Evolutionary conservation across 106 monocot genomes (phyloP).

Genomic region (Dactylorhiza incarnata): DNA sequence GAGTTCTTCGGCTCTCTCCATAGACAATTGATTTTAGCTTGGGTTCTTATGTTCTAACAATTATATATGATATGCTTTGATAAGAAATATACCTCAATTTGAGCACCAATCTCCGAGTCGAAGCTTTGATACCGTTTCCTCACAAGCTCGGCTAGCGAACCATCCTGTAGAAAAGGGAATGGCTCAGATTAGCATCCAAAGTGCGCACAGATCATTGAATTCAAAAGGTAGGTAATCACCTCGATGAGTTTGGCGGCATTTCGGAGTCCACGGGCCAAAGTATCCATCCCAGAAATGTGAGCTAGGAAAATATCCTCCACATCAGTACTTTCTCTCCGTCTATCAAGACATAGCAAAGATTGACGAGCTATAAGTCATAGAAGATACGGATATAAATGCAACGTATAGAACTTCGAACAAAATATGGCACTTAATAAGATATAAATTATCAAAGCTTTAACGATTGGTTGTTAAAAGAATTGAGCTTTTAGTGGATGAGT

Average conservation of each 20-base stretch:
- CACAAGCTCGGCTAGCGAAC: constrained; percentile 67
- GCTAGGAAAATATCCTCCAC: constrained; percentile 91
- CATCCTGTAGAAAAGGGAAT: constrained; percentile 44
- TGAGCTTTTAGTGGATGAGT: too few species aligned
- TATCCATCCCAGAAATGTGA: constrained; percentile 96
- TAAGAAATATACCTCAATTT: constrained; percentile 55
- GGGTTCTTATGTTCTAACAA: too few species aligned
- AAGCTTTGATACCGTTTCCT: constrained; percentile 78
- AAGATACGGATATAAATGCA: not conserved
- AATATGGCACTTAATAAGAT: not conserved
- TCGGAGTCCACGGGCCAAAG: constrained; percentile 94
- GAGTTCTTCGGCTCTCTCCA: too few species aligned
- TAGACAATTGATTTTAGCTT: too few species aligned
- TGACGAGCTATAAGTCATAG: not conserved
- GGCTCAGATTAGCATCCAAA: not conserved
- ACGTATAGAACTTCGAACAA: not conserved
- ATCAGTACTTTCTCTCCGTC: constrained; percentile 95
- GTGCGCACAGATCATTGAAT: not conserved
- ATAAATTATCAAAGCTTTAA: too few species aligned
- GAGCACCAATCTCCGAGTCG: constrained; percentile 68
- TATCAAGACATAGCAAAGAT: constrained; percentile 11
- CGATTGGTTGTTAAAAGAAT: too few species aligned
- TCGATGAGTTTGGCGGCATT: constrained; percentile 80
- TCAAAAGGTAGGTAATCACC: constrained; percentile 26
- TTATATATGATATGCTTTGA: not conserved